Evolutionary conservation across 176 grass and related monocot species (phyloP), one percentile per base, ranked within the genome.

Genomic region (Themeda triandra): DNA sequence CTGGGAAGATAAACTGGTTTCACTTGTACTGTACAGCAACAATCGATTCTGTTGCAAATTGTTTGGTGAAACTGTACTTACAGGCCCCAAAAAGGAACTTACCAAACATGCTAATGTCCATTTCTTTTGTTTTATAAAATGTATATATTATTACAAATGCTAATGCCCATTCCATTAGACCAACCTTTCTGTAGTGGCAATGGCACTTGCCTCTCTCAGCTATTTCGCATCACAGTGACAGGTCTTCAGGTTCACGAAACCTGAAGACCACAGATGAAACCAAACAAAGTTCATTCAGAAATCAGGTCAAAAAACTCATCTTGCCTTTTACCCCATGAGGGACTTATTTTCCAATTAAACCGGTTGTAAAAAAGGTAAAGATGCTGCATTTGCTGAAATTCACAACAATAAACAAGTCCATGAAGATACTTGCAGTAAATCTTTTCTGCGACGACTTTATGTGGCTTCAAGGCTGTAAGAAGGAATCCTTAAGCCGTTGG

Each of bases 141-240:
- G n/a, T 14, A 25, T 10, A 79, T 63, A 45, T 2, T 15, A 30
- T 29, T 48, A 48, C 41, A 48, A 42, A 23, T 28, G 8, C n/a
- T 78, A 78, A 29, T 89, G 76, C 46, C 11, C 14, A 6, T 75
- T 82, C 54, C 24, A 82, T 82, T 77, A 63, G 62, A 63, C 0
- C 62, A 63, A 71, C 40, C 65, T 86, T 42, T 82, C 53, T 71
- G 10, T 78, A 66, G 78, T 82, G 79, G 78, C 40, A 63, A 28
- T 3, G 35, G 56, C 83, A 82, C 83, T 86, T 58, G 1, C 28
- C 27, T 66, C 51, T 42, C 19, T n/a, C n/a, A 32, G 9, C 32
- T 35, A 44, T 31, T 3, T 51, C 48, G 6, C 35, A 62, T 76
- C 71, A 63, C 36, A 2, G 1, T 66, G 58, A 79, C 66, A 73